Conservation (phyloP, 345 rosid genomes). For the Euphorbia peplus region DNA sequence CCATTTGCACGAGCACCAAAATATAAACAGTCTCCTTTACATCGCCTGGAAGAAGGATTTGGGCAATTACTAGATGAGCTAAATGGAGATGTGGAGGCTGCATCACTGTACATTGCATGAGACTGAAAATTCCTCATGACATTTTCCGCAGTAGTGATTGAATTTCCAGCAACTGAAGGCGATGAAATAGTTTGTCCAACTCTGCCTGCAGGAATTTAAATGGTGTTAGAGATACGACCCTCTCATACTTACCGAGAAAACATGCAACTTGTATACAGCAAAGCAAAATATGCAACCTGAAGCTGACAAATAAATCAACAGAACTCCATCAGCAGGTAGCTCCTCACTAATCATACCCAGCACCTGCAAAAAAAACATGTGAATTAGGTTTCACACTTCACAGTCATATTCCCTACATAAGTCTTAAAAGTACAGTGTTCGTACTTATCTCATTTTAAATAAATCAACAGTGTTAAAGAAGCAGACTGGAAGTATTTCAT, state of each 20-base stretch:
- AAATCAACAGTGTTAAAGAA: neutral
- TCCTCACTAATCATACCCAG: constrained; percentile 84
- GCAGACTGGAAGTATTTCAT: neutral
- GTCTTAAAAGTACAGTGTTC: neutral
- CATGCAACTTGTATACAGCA: neutral
- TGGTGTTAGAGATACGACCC: constrained; percentile 26
- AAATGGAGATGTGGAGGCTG: constrained; percentile 38
- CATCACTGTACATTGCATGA: constrained; percentile 43
- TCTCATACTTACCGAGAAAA: constrained; percentile 7
- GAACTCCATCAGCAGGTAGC: constrained; percentile 77
- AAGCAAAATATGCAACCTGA: constrained; percentile 50
- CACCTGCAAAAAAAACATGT: constrained; percentile 49
- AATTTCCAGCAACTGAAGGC: constrained; percentile 45
- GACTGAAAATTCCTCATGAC: constrained; percentile 48
- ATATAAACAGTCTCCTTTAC: constrained; percentile 60
- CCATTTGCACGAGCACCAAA: constrained; percentile 73
- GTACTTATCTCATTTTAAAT: neutral
- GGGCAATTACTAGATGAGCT: constrained; percentile 36
- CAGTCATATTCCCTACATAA: neutral
- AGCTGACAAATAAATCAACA: constrained; percentile 82
- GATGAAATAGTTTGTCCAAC: constrained; percentile 42
- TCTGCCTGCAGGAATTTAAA: constrained; percentile 44
- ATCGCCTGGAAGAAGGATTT: constrained; percentile 40
- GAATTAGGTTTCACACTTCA: neutral
- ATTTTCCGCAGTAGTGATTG: constrained; percentile 42